Evolutionary conservation across 768 basidiomycete genomes (phyloP).

Genomic region (Amanita pseudoporphyria): DNA sequence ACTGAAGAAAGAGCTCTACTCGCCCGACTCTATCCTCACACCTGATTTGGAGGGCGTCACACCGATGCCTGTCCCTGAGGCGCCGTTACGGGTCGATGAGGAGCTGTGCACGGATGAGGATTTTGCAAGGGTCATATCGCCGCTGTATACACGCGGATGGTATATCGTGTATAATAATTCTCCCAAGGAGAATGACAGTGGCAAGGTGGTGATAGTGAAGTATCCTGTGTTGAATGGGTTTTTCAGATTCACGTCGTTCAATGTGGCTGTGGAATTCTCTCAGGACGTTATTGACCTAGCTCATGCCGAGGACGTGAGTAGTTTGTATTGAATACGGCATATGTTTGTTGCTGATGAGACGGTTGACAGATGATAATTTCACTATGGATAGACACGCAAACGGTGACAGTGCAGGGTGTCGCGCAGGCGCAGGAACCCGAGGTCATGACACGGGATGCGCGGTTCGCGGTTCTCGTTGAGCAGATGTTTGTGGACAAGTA

Average conservation of each 20-base stretch:
- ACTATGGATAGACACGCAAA: background rate
- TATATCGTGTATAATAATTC: conserved; percentile 2
- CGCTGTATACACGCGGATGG: conserved; percentile 3
- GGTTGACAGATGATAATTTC: background rate
- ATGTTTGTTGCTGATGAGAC: background rate
- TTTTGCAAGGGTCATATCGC: background rate
- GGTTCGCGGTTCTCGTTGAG: conserved; percentile 5
- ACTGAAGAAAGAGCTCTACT: background rate
- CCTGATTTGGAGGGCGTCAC: background rate
- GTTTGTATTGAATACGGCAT: background rate
- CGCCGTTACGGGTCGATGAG: no score
- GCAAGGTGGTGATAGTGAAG: background rate
- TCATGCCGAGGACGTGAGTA: background rate
- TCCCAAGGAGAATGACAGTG: background rate
- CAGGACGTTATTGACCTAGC: background rate
- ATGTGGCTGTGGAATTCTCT: background rate
- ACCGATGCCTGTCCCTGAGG: background rate
- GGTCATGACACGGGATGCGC: background rate
- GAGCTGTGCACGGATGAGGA: background rate
- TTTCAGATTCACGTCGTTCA: background rate
- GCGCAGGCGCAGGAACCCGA: background rate
- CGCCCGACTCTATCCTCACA: background rate
- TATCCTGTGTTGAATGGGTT: conserved; percentile 2
- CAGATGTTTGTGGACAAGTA: background rate
- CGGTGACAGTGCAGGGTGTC: background rate